phyloP scores from a whole-genome alignment of 2,329 filamentous ascomycete genomes.

The Penicillium palitans region DNA sequence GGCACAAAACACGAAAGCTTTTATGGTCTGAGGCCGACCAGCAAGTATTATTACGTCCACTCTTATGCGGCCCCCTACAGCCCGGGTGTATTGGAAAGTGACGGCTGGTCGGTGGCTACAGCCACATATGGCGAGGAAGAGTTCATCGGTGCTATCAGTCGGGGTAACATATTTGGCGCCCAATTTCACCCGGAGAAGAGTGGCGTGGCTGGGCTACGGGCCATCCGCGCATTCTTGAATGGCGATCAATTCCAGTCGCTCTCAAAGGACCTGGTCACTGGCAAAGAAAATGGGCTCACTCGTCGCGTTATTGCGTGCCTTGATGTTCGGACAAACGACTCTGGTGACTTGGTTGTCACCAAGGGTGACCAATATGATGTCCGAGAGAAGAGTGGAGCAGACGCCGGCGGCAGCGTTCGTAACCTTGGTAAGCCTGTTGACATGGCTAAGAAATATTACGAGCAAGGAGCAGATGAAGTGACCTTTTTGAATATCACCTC shows the following conservation, averaged over 20 bases:
- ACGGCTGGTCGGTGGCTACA: slow-evolving; percentile 91
- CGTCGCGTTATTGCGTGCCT: slow-evolving; percentile 91
- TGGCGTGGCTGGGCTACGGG: slow-evolving; percentile 80
- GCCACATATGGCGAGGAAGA: slow-evolving; percentile 83
- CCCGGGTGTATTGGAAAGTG: slow-evolving; percentile 69
- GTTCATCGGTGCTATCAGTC: slow-evolving; percentile 87
- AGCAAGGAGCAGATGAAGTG: slow-evolving; percentile 93
- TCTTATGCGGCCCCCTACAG: slow-evolving; percentile 82
- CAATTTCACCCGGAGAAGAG: slow-evolving; percentile 99
- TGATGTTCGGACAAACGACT: slow-evolving; percentile 91
- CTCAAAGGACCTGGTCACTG: slow-evolving; percentile 25
- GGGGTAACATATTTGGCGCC: slow-evolving; percentile 81
- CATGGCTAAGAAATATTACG: slow-evolving; percentile 90
- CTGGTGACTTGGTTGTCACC: slow-evolving; percentile 92
- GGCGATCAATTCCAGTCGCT: slow-evolving; percentile 62
- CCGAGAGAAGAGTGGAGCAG: slow-evolving; percentile 72
- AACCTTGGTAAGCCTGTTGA: slow-evolving; percentile 97
- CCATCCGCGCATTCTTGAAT: slow-evolving; percentile 82
- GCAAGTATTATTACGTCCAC: slow-evolving; percentile 99
- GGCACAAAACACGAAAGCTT: slow-evolving; percentile 56
- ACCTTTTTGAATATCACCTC: slow-evolving; percentile 98
- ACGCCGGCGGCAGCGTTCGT: slow-evolving; percentile 65
- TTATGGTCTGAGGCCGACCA: slow-evolving; percentile 75
- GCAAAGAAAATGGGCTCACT: slow-evolving; percentile 68
- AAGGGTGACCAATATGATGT: slow-evolving; percentile 99